Base-by-base conservation (phyloP, 2,329 filamentous ascomycete species). In the Rhynchosporium secalis region DNA sequence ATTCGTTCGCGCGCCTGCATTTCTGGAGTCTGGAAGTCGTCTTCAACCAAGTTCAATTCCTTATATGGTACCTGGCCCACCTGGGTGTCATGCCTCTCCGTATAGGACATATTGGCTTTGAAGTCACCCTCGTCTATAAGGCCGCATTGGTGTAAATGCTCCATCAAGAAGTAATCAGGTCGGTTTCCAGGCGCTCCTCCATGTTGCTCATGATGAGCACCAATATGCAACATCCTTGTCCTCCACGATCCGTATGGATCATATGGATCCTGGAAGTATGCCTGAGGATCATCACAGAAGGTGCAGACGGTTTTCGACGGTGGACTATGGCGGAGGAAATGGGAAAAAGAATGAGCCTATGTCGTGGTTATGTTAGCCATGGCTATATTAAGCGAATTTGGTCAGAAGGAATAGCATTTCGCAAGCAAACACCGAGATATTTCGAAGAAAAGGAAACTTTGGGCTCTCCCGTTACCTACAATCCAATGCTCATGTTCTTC, bases 151-250 rank as follows among this genome's bases (percentile, higher is more conserved):
- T 66, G 38, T 56, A 81, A 46, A 66, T 82, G 76, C 6, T 76
- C 63, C 15, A 81, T 65, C 29, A 82, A 68, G 36, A 63, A 66
- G 52, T 76, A 78, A 60, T 83, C 81, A 2, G 75, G 77, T 1
- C 77, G 72, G 56, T 73, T 73, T 3, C 75, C 20, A 0, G 64
- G 33, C 0, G 51, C 60, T 0, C 56, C 66, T 7, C 61, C 67
- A 5, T 67, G 60, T 0, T 63, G 72, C 74, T 3, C 71, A 46
- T 12, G 69, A 59, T 86, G 83, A 0, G 62, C 60, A 0, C 72
- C 76, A 56, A 85, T 81, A 65, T 86, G 84, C 3, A 70, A 36
- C 80, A 86, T 81, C 2, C 83, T 77, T 0, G 65, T 20, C 0
- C 33, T 38, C 69, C 69, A 74, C 46, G 61, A 70, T n/a, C 9